Conservation (phyloP, 2,329 filamentous ascomycete genomes). For the Dactylellina cionopaga region DNA sequence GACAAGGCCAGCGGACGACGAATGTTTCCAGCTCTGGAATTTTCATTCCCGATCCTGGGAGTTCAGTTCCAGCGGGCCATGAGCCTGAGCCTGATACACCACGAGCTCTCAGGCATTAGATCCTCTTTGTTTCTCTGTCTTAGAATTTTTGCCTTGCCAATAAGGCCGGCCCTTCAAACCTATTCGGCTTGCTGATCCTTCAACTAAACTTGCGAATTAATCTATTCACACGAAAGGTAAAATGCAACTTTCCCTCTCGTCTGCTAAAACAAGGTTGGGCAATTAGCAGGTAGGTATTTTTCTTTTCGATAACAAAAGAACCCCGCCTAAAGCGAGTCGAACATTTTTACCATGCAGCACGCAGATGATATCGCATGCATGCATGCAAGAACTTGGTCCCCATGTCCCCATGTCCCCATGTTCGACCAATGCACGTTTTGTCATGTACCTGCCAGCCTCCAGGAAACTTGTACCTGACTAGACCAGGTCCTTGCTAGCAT, state of each 20-base stretch:
- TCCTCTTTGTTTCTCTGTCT: background rate
- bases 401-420: background rate
- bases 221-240: no score
- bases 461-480: slow-evolving; percentile 29
- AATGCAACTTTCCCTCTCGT: slow-evolving; percentile 11
- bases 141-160: background rate
- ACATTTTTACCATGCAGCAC: slow-evolving; percentile 2
- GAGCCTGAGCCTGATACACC: slow-evolving; percentile 13
- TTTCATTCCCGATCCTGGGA: background rate
- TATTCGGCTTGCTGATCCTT: no score
- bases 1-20: slow-evolving; percentile 23
- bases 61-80: no score
- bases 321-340: background rate
- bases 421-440: background rate
- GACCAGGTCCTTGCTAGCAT: background rate
- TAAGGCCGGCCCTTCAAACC: no score
- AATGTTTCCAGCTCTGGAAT: background rate
- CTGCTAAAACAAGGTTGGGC: slow-evolving; percentile 36
- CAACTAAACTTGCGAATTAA: no score
- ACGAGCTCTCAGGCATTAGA: slow-evolving; percentile 19
- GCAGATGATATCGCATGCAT: no score
- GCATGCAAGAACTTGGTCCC: no score
- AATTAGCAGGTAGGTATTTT: no score
- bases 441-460: background rate
- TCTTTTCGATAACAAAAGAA: background rate